A percentile compares a stretch with the other conserved stretches of the same genome.
Evolutionary conservation across 805 yeast species (phyloP).

Genomic region (Ogataea paraovalis): DNA sequence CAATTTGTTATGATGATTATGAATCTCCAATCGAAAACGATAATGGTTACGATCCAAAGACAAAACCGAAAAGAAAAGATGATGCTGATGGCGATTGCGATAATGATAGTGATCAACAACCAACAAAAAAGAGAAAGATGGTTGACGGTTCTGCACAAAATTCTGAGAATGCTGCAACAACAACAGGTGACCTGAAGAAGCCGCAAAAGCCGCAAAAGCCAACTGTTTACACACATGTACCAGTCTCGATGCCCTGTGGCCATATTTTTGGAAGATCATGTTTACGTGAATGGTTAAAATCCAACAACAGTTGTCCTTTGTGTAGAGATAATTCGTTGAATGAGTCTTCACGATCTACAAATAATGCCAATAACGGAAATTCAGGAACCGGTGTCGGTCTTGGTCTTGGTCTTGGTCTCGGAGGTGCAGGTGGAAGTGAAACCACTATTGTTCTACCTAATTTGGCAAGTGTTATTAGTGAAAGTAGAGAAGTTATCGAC

Average conservation of each 20-base stretch:
- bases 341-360: conserved; percentile 15
- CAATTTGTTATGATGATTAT: conserved; percentile 62
- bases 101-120: conserved; percentile 1
- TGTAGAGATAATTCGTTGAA: conserved; percentile 61
- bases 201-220: conserved; percentile 12
- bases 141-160: conserved; percentile 20
- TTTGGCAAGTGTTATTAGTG: conserved; percentile 32
- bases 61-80: conserved; percentile 12
- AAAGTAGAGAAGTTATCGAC: conserved; percentile 27
- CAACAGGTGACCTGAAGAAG: conserved; percentile 16
- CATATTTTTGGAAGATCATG: conserved; percentile 89
- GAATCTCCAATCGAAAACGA: conserved; percentile 22
- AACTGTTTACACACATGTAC: conserved; percentile 46
- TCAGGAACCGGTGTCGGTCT: neutral
- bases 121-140: conserved; percentile 13
- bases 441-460: conserved; percentile 35
- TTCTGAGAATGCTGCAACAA: conserved; percentile 16
- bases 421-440: conserved; percentile 7
- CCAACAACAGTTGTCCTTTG: conserved; percentile 77
- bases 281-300: conserved; percentile 74
- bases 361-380: conserved; percentile 4
- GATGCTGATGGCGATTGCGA: conserved; percentile 7
- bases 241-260: conserved; percentile 76
- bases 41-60: conserved; percentile 13
- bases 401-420: neutral